Evolutionary conservation across 768 basidiomycete species (phyloP).

Genomic region (Kwoniella botswanensis): DNA sequence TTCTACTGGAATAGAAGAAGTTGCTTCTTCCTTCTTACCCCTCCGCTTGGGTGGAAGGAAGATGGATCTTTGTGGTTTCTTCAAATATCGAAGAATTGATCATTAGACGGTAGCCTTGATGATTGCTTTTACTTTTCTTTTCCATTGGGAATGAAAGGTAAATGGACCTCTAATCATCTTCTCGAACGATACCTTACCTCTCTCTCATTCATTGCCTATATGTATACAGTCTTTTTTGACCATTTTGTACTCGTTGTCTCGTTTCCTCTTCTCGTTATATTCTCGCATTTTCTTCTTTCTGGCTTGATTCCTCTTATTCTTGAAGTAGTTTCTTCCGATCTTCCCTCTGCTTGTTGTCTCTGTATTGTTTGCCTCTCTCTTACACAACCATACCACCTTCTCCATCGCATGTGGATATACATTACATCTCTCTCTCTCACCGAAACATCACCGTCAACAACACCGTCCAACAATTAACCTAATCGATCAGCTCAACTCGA

Average conservation of each 20-base stretch:
- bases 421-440: neutral
- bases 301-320: too few species aligned
- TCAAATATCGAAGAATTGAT: neutral
- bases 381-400: neutral
- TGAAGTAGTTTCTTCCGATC: too few species aligned
- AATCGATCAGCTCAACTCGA: neutral
- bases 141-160: neutral
- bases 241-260: neutral
- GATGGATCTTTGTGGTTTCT: constrained; percentile 13
- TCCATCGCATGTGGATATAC: neutral
- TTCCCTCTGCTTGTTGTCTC: neutral
- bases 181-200: neutral
- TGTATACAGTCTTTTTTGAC: neutral
- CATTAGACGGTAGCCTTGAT: constrained; percentile 1
- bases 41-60: neutral
- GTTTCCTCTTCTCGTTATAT: neutral
- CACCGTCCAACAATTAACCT: neutral
- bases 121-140: constrained; percentile 3
- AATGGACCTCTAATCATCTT: neutral
- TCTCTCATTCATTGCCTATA: neutral
- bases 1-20: neutral
- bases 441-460: neutral
- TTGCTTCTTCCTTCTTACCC: constrained; percentile 14
- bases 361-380: neutral
- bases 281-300: neutral